Conservation (phyloP, 2,329 filamentous ascomycete genomes). For the Kalaharituber pfeilii region DNA sequence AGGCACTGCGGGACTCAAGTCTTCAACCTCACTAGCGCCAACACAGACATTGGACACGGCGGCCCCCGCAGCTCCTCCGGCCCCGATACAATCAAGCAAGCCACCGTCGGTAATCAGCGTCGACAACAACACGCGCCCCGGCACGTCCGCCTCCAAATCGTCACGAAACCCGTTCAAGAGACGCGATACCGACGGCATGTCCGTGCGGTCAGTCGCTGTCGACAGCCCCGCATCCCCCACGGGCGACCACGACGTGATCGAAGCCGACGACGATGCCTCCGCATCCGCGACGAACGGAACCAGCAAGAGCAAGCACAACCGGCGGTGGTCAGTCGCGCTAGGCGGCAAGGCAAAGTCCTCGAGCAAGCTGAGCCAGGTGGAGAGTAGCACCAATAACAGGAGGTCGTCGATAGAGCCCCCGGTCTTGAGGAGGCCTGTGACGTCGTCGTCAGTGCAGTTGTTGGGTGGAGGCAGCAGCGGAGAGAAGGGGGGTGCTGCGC, state of each 20-base stretch:
- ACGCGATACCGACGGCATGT: background rate
- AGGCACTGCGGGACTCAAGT: background rate
- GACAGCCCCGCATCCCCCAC: background rate
- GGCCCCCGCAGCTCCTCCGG: background rate
- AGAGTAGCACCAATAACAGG: background rate
- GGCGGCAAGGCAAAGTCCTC: background rate
- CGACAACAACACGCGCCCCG: background rate
- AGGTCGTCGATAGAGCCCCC: background rate
- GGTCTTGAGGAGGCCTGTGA: background rate
- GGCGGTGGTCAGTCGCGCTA: background rate
- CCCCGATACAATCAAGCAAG: background rate
- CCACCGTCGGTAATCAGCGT: background rate
- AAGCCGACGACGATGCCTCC: background rate
- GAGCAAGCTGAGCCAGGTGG: background rate
- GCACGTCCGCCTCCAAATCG: background rate
- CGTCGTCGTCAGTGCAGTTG: background rate
- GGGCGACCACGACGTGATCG: background rate
- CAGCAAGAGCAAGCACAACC: background rate
- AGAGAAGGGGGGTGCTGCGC: background rate
- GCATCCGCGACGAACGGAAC: background rate
- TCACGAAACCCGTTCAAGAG: background rate
- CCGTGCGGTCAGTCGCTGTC: background rate
- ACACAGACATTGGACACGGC: background rate
- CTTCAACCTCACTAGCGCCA: background rate
- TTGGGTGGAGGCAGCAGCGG: background rate